Evolutionary conservation across 345 rosid genomes (phyloP).

Genomic region (Euphorbia tirucalli): DNA sequence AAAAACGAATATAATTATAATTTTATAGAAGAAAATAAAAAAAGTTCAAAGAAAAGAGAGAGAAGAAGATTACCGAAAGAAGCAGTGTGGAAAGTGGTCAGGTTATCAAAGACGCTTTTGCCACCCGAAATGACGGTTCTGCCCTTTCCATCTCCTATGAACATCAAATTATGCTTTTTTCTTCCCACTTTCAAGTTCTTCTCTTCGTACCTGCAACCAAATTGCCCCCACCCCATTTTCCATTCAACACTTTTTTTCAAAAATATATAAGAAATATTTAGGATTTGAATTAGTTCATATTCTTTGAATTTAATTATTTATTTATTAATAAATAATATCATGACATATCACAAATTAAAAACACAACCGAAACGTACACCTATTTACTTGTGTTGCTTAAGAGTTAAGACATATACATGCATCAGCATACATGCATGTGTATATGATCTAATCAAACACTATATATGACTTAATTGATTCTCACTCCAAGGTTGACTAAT

Average conservation of each 20-base stretch:
- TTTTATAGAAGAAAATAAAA: too few relatives aligned
- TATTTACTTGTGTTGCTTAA: neutral
- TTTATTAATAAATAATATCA: too few relatives aligned
- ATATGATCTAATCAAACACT: neutral
- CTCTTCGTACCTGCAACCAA: conserved; percentile 88
- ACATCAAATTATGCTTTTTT: conserved; percentile 84
- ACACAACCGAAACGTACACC: neutral
- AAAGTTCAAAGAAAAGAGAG: neutral
- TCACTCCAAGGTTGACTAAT: neutral
- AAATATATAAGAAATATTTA: too few relatives aligned
- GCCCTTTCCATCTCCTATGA: conserved; percentile 89
- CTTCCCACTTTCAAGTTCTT: conserved; percentile 73
- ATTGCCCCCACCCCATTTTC: neutral
- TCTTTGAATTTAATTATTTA: neutral
- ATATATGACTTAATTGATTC: neutral
- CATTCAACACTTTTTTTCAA: neutral
- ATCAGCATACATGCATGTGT: neutral
- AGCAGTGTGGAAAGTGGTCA: conserved; percentile 94
- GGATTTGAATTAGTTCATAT: too few relatives aligned
- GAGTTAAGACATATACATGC: neutral
- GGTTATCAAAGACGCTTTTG: conserved; percentile 51
- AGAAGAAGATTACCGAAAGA: conserved; percentile 56
- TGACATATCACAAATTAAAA: neutral
- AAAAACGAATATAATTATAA: too few relatives aligned
- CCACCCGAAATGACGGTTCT: conserved; percentile 70